Evolutionary conservation across 441 rosid species (phyloP).

Genomic region (Jatropha multifida): DNA sequence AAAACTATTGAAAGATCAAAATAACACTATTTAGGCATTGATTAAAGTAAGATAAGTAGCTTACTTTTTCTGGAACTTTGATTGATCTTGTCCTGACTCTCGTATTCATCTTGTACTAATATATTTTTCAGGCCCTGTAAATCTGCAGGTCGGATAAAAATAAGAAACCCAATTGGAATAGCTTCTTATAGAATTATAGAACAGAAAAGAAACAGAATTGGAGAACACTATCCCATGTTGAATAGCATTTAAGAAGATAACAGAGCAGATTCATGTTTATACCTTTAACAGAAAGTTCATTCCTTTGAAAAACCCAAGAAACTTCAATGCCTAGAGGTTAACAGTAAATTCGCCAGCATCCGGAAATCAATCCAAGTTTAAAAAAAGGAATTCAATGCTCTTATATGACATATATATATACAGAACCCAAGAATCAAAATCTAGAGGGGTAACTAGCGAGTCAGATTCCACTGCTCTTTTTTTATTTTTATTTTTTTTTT

Average conservation of each 20-base stretch:
- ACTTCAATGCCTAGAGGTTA: slow-evolving; percentile 13
- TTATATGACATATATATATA: too few species aligned
- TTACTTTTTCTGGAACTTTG: slow-evolving; percentile 37
- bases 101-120: slow-evolving; percentile 37
- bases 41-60: slow-evolving; percentile 22
- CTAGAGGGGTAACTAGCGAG: background rate
- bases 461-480: background rate
- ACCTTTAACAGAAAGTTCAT: slow-evolving; percentile 29
- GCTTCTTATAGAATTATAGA: background rate
- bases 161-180: slow-evolving; percentile 22
- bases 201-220: slow-evolving; percentile 1
- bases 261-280: slow-evolving; percentile 10
- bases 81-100: slow-evolving; percentile 31
- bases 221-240: background rate
- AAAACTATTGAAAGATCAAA: background rate
- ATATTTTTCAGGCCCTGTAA: slow-evolving; percentile 10
- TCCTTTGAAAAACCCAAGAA: slow-evolving; percentile 24
- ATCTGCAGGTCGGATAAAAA: slow-evolving; percentile 26
- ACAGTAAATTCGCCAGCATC: too few species aligned
- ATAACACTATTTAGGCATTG: slow-evolving; percentile 21
- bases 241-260: slow-evolving; percentile 17
- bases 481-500: too few species aligned
- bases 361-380: too few species aligned
- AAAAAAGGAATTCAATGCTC: too few species aligned
- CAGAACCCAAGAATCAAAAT: background rate